Conservation (phyloP, 345 rosid species). For the Camelina laxa region DNA sequence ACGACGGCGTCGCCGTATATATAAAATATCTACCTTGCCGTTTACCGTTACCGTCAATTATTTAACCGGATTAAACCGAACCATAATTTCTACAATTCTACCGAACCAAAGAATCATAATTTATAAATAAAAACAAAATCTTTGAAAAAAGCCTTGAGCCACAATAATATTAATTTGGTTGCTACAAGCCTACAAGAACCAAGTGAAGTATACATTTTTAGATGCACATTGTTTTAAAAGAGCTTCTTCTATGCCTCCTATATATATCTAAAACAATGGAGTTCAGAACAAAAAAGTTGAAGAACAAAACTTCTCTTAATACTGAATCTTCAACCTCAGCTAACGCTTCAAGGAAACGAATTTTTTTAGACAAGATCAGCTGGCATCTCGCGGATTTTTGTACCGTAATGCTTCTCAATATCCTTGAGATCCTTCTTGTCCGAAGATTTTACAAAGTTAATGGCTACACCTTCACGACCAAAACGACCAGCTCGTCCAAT, state of each 20-base stretch:
- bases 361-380: conserved; percentile 65
- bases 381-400: conserved; percentile 87
- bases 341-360: conserved; percentile 8
- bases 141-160: not conserved
- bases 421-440: conserved; percentile 82
- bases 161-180: not conserved
- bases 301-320: conserved; percentile 26
- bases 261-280: conserved; percentile 15
- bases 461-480: conserved; percentile 95
- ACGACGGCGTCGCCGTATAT: not conserved
- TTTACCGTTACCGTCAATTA: conserved; percentile 15
- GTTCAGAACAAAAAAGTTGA: not conserved
- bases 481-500: conserved; percentile 97
- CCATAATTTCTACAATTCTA: not conserved
- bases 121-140: not conserved
- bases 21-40: not conserved
- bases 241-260: not conserved
- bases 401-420: conserved; percentile 78
- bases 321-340: conserved; percentile 9
- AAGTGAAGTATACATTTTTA: conserved; percentile 3
- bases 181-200: not conserved
- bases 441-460: conserved; percentile 81
- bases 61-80: conserved; percentile 21
- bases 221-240: not conserved
- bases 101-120: not conserved